These are phyloP conservation scores for Aspergillus pseudotamarii DNA, from an alignment of 2,329 filamentous ascomycete genomes.

Conservation along the genomic window DNA sequence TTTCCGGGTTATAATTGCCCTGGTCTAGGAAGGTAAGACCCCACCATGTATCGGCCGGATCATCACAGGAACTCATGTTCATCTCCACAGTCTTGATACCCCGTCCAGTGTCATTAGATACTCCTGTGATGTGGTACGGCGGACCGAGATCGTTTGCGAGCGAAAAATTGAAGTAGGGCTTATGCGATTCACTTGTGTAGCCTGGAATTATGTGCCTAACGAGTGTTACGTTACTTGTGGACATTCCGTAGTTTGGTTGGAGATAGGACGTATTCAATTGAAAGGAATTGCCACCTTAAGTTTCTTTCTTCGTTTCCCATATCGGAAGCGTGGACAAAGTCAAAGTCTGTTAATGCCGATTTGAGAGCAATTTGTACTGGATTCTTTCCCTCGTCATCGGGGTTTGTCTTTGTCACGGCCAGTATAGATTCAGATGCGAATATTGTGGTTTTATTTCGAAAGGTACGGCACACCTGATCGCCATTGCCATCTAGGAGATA, in stretches of 20 bases:
- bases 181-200: neutral
- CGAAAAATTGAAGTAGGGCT: slow-evolving; percentile 11
- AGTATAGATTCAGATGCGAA: neutral
- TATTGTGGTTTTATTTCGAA: neutral
- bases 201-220: neutral
- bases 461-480: neutral
- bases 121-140: neutral
- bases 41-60: slow-evolving; percentile 4
- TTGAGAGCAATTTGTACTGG: neutral
- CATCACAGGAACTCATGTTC: slow-evolving; percentile 10
- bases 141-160: neutral
- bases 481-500: neutral
- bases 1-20: neutral
- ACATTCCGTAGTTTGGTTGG: neutral
- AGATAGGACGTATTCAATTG: neutral
- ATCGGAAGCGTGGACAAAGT: neutral
- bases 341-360: neutral
- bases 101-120: neutral
- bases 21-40: neutral
- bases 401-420: neutral
- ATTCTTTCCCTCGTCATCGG: neutral
- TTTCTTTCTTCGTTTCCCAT: neutral
- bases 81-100: neutral
- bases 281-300: neutral
- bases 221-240: neutral